Evolutionary conservation across 2,329 filamentous ascomycete species (phyloP), one percentile per base, ranked within the genome.

Genomic region (Sarocladiaceae sp.): DNA sequence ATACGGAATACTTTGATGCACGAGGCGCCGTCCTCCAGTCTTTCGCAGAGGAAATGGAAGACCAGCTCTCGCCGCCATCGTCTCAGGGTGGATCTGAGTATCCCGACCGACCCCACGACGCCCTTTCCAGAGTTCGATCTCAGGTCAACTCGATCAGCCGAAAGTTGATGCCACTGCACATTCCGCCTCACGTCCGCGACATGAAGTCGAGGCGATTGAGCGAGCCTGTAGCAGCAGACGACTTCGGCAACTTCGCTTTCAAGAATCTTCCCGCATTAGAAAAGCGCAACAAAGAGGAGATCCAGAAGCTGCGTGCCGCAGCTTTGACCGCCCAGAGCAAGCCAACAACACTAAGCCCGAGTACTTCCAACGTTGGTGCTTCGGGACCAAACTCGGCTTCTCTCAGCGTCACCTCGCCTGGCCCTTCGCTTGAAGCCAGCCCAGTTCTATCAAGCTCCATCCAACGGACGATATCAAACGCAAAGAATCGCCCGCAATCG

Each of bases 271-370:
- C 93, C 0, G 93, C 97, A 18, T 77, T 99, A 17, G 94, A 97
- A 62, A 97, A 97, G 68, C 94, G 94, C 52, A 99, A 99, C 71
- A 99, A 99, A 66, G 94, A 99, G 62, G 91, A 97, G 26, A 96
- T 99, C 28, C 92, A 97, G 62, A 97, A 97, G 67, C 76, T 99
- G 53, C 86, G 92, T 11, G 90, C 92, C 20, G 92, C 97, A 68
- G 92, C 94, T 3, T 79, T 97, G 72, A 91, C 82, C 2, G 71
- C 76, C 2, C 82, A 85, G 58, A 80, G 68, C 62, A 84, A 85
- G 61, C 70, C 72, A 29, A 66, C 72, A 4, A 65, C 68, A 3
- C 62, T 70, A 28, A 79, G 74, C 53, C 73, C 77, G 1, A 71
- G 73, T 3, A 79, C 77, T 1, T 70, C 75, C 23, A 75, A 72